These are phyloP conservation scores for Tuber umbilicatum DNA, from an alignment of 495 filamentous ascomycete genomes.

Conservation along the genomic window DNA sequence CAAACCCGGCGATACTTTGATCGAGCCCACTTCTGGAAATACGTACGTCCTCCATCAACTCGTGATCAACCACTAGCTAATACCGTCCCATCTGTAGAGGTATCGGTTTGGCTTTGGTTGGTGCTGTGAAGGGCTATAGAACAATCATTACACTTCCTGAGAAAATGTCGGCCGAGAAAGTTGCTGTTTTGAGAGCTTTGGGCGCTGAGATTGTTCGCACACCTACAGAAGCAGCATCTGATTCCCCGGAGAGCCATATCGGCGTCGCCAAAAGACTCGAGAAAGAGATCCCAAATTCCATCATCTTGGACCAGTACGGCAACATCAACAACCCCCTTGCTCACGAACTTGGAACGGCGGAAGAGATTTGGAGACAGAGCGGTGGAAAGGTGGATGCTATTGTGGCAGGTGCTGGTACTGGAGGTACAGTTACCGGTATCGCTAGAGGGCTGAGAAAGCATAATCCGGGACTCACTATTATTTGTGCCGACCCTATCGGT, in stretches of 20 bases:
- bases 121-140: slow-evolving; percentile 92
- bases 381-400: slow-evolving; percentile 76
- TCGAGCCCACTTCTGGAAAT: slow-evolving; percentile 96
- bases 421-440: slow-evolving; percentile 89
- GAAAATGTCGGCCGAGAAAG: slow-evolving; percentile 99
- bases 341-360: slow-evolving; percentile 88
- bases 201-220: slow-evolving; percentile 97
- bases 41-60: slow-evolving; percentile 54
- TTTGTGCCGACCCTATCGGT: slow-evolving; percentile 86
- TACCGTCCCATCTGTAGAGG: slow-evolving; percentile 50
- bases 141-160: slow-evolving; percentile 98
- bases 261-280: slow-evolving; percentile 82
- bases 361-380: slow-evolving; percentile 93
- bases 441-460: slow-evolving; percentile 81
- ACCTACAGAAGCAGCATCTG: slow-evolving; percentile 88
- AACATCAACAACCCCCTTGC: slow-evolving; percentile 88
- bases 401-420: slow-evolving; percentile 89
- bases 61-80: slow-evolving; percentile 3
- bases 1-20: slow-evolving; percentile 92
- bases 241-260: slow-evolving; percentile 93
- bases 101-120: slow-evolving; percentile 90
- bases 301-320: slow-evolving; percentile 93
- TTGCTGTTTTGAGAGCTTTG: slow-evolving; percentile 82
- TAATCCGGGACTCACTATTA: slow-evolving; percentile 70
- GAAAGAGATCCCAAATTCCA: slow-evolving; percentile 92